Percentiles rank a stretch among this genome's conserved stretches.
These are phyloP conservation scores for Starmerella floricola DNA, from an alignment of 805 yeast species.

Conservation along the genomic window DNA sequence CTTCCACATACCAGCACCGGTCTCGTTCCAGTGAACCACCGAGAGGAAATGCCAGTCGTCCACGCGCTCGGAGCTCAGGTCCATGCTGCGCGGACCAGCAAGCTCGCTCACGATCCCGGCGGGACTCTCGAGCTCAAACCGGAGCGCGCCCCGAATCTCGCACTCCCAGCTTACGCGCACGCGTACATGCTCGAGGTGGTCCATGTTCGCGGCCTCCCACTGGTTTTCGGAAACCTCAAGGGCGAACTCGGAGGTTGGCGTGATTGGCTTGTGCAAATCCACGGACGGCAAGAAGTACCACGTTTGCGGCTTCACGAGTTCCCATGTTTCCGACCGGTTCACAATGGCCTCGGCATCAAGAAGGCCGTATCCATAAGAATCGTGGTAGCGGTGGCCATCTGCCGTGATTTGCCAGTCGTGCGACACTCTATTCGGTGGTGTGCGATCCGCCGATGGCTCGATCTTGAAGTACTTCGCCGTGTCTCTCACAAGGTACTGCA, in stretches of 20 bases:
- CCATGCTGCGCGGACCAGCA: conserved; percentile 55
- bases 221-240: conserved; percentile 36
- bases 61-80: conserved; percentile 48
- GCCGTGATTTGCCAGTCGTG: conserved; percentile 58
- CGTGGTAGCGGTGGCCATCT: conserved; percentile 60
- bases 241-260: conserved; percentile 10
- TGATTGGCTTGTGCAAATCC: conserved; percentile 2
- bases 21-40: conserved; percentile 96
- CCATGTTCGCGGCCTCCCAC: conserved; percentile 46
- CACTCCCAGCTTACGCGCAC: conserved; percentile 63
- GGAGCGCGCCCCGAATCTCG: conserved; percentile 54
- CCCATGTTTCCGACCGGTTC: conserved; percentile 59
- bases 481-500: conserved; percentile 69
- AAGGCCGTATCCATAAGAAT: conserved; percentile 84
- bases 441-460: neutral
- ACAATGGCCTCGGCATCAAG: conserved; percentile 72
- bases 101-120: conserved; percentile 58
- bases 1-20: conserved; percentile 72
- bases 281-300: conserved; percentile 43
- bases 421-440: conserved; percentile 27
- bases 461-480: conserved; percentile 59
- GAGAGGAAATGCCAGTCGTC: conserved; percentile 84
- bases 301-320: conserved; percentile 81
- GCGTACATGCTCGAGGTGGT: conserved; percentile 73
- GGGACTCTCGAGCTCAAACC: conserved; percentile 60